Evolutionary conservation across 805 yeast genomes (phyloP).

Genomic region (Debaryomyces tyrocola): DNA sequence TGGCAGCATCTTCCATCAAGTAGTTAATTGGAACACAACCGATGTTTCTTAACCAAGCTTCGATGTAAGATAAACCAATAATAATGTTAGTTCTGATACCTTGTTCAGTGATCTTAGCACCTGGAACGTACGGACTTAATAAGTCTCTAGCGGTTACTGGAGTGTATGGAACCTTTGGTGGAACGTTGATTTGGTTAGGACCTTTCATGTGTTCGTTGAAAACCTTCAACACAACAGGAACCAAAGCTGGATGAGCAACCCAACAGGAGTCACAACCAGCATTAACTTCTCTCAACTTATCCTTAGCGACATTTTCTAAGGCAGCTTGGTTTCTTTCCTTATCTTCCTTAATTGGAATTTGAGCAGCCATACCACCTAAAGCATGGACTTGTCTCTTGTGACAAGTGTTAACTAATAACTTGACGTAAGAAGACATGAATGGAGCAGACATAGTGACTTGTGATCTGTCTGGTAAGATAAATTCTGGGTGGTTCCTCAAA

Average conservation of each 20-base stretch:
- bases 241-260: constrained; percentile 87
- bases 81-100: constrained; percentile 73
- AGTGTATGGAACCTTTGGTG: constrained; percentile 45
- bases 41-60: constrained; percentile 80
- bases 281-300: constrained; percentile 71
- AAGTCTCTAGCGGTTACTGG: constrained; percentile 62
- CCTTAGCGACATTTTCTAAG: constrained; percentile 70
- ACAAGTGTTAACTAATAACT: constrained; percentile 68
- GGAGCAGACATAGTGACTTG: constrained; percentile 80
- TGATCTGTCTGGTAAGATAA: constrained; percentile 75
- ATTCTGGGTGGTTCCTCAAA: constrained; percentile 64
- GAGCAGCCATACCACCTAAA: constrained; percentile 91
- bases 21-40: constrained; percentile 87
- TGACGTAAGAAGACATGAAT: constrained; percentile 77
- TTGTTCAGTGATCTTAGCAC: constrained; percentile 62
- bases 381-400: constrained; percentile 82
- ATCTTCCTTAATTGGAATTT: constrained; percentile 77
- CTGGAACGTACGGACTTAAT: constrained; percentile 61
- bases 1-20: constrained; percentile 89
- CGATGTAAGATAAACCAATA: constrained; percentile 79
- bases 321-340: constrained; percentile 62
- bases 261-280: constrained; percentile 88
- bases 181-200: constrained; percentile 70
- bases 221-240: constrained; percentile 68
- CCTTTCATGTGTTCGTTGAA: constrained; percentile 79